Conservation (phyloP, 257 asterid genomes). For the Nicotiana noctiflora region DNA sequence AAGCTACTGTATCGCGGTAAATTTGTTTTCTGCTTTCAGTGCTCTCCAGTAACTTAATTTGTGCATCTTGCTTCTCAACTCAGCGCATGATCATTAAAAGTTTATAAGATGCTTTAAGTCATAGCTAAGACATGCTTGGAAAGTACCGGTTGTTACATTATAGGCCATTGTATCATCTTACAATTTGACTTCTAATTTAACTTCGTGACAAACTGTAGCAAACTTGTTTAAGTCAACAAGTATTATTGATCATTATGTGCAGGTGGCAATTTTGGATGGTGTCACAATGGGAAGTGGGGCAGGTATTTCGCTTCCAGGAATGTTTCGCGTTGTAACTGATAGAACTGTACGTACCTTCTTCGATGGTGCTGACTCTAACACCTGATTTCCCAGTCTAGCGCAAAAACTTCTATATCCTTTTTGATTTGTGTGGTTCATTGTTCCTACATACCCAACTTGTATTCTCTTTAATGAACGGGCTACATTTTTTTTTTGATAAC, state of each 20-base stretch:
- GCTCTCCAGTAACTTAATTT: not conserved
- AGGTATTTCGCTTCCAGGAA: slow-evolving; percentile 94
- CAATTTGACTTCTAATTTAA: not conserved
- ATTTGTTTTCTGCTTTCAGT: not conserved
- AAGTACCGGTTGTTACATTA: not conserved
- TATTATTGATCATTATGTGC: slow-evolving; percentile 13
- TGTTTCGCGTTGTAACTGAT: slow-evolving; percentile 92
- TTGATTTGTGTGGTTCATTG: not conserved
- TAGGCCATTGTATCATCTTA: not conserved
- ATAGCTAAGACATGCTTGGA: not conserved
- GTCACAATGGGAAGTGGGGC: slow-evolving; percentile 92
- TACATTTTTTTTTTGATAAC: not conserved
- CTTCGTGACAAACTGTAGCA: slow-evolving; percentile 6
- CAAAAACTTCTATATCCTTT: not conserved
- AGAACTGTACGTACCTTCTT: slow-evolving; percentile 76
- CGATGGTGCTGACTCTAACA: slow-evolving; percentile 10
- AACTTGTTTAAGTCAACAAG: not conserved
- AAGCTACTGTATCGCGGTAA: not conserved
- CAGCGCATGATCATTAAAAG: not conserved
- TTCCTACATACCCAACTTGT: not conserved
- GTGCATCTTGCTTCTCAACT: not conserved
- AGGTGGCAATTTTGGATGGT: slow-evolving; percentile 98
- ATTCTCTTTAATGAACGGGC: not conserved
- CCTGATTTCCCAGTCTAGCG: not conserved
- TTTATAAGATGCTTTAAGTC: not conserved